Base-by-base conservation (phyloP, 441 rosid species). In the Isatis lusitanica region DNA sequence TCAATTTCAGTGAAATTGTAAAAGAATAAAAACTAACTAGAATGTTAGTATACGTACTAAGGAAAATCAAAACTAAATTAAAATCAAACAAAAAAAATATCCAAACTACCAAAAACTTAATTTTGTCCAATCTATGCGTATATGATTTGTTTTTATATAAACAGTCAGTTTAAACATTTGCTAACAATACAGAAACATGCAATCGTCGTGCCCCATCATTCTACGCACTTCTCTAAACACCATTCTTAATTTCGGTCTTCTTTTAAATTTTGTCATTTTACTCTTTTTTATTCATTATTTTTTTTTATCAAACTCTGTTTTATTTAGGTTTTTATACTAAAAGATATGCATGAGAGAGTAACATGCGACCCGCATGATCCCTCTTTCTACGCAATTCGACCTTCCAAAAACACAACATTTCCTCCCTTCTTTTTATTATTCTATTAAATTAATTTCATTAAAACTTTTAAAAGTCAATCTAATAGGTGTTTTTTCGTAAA, bases 291-390 rank as follows among this genome's bases (percentile, higher is more conserved):
- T 40, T 13, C 17, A 28, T 17, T 12, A 30, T 50, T n/a, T 21
- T 21, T 21, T 21, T 21, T 21, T 21, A 21, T 21, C 24, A 21
- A 21, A 15, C 3, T 11, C 2, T 9, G 16, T 11, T 3, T 12
- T 9, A 18, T 42, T 13, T 12, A 30, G 39, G 39, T 39, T 63
- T 71, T 53, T 72, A 52, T 51, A 62, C 31, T 71, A 39, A 3
- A n/a, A 40, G 12, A 16, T 6, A 31, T 62, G 36, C 10, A 10
- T 28, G 16, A n/a, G 28, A 44, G 39, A 63, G 11, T 42, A 44
- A 28, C 57, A 64, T 73, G 76, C 47, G 40, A 55, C 50, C 21
- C 6, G 35, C 75, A 52, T 71, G 75, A 12, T 6, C 24, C 17
- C n/a, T 56, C 30, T 72, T 63, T 42, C 36, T 31, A 63, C 9